Evolutionary conservation across 2,329 filamentous ascomycete genomes (phyloP).

Genomic region (Penicillium decumbens): DNA sequence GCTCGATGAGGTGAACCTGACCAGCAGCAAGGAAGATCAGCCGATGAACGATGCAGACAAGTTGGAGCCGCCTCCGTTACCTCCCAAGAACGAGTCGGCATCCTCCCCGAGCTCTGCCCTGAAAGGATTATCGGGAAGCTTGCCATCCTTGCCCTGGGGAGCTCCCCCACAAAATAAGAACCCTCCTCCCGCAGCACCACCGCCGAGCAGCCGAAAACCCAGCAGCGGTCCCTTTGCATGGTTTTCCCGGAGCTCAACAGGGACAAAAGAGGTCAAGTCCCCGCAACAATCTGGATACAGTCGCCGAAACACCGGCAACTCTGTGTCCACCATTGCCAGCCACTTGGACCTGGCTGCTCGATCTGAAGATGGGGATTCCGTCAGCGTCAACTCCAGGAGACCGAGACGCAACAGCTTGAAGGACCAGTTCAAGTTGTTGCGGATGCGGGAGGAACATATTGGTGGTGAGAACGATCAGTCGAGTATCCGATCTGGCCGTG

Average conservation of each 20-base stretch:
- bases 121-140: constrained; percentile 63
- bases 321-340: constrained; percentile 70
- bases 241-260: constrained; percentile 64
- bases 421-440: constrained; percentile 72
- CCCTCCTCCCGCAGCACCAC: constrained; percentile 37
- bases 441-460: constrained; percentile 68
- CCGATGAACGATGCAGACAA: constrained; percentile 27
- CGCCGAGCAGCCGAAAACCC: constrained; percentile 60
- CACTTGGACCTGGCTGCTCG: constrained; percentile 74
- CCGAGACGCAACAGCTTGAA: constrained; percentile 61
- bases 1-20: constrained; percentile 63
- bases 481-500: constrained; percentile 45
- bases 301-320: constrained; percentile 73
- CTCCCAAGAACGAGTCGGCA: constrained; percentile 31
- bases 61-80: constrained; percentile 30
- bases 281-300: constrained; percentile 47
- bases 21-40: constrained; percentile 53
- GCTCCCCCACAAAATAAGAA: constrained; percentile 48
- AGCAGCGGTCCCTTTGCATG: constrained; percentile 85
- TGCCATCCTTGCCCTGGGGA: constrained; percentile 70
- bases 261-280: constrained; percentile 54
- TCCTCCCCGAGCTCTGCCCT: constrained; percentile 31
- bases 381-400: constrained; percentile 44
- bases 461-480: constrained; percentile 55
- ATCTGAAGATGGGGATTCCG: constrained; percentile 59